Evolutionary conservation across 768 basidiomycete genomes (phyloP).

Genomic region (Boletus coccyginus): DNA sequence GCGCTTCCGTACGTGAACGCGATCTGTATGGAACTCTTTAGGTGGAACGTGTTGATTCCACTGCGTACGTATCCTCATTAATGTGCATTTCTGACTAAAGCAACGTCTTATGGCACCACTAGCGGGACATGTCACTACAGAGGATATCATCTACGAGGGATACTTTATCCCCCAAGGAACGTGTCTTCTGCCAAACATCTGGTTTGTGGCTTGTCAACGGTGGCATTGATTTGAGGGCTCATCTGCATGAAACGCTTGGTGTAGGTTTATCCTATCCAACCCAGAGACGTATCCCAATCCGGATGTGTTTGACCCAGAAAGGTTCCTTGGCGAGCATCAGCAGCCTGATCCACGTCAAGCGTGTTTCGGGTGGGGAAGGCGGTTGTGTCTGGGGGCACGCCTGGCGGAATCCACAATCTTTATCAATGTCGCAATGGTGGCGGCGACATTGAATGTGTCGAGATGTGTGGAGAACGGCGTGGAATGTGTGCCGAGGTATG

Average conservation of each 20-base stretch:
- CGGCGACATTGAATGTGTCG: slow-evolving; percentile 13
- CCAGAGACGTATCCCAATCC: slow-evolving; percentile 10
- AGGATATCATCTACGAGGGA: slow-evolving; percentile 19
- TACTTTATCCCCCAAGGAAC: slow-evolving; percentile 26
- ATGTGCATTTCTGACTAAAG: background rate
- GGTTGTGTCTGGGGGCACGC: slow-evolving; percentile 7
- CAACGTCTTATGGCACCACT: too few relatives aligned
- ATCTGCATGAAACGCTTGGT: background rate
- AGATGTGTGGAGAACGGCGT: background rate
- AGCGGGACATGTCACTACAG: slow-evolving; percentile 8
- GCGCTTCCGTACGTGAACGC: slow-evolving; percentile 15
- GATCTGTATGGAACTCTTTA: slow-evolving; percentile 14
- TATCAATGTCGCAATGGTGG: slow-evolving; percentile 4
- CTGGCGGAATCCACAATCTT: slow-evolving; percentile 8
- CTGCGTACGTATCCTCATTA: background rate
- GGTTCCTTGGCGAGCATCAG: slow-evolving; percentile 8
- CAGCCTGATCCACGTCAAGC: slow-evolving; percentile 8
- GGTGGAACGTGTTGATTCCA: slow-evolving; percentile 2
- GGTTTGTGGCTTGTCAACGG: slow-evolving; percentile 1
- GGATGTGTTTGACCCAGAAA: slow-evolving; percentile 10
- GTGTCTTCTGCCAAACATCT: slow-evolving; percentile 3
- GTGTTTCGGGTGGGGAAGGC: slow-evolving; percentile 19
- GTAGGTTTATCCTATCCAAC: slow-evolving; percentile 12
- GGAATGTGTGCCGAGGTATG: background rate
- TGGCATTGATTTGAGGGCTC: too few relatives aligned